These are phyloP conservation scores for Gloeopeniophorella convolvens DNA, from an alignment of 768 basidiomycete species.

Conservation along the genomic window DNA sequence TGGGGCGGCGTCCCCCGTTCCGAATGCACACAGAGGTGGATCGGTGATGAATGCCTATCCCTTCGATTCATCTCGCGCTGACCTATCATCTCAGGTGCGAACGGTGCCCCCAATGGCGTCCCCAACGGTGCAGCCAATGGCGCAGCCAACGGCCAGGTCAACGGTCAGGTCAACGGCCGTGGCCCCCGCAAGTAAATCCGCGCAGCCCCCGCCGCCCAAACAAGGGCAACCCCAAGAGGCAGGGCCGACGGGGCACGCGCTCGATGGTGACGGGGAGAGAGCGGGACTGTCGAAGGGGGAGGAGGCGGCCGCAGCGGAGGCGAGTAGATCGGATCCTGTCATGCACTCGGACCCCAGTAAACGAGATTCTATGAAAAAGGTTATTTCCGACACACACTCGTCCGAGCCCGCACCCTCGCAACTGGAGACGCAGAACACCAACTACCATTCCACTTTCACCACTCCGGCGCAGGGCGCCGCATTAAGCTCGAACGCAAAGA, in stretches of 20 bases:
- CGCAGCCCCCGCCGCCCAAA: not conserved
- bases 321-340: conserved; percentile 19
- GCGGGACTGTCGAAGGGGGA: conserved; percentile 1
- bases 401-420: conserved; percentile 5
- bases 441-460: no score
- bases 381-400: conserved; percentile 5
- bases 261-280: not conserved
- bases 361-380: conserved; percentile 19
- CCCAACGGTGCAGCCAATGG: not conserved
- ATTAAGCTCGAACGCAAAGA: conserved; percentile 4
- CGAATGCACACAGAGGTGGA: conserved; percentile 11
- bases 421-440: not conserved
- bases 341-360: conserved; percentile 13
- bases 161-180: not conserved
- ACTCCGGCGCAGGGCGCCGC: conserved; percentile 1
- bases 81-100: not conserved
- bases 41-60: conserved; percentile 1
- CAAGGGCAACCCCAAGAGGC: conserved; percentile 8
- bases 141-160: not conserved
- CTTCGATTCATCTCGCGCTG: not conserved
- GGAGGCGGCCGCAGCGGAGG: conserved; percentile 15
- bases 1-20: not conserved
- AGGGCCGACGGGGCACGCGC: not conserved
- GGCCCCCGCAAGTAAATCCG: conserved; percentile 3
- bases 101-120: not conserved